Evolutionary conservation across 805 yeast genomes (phyloP).

Genomic region (Debaryomyces maramus): DNA sequence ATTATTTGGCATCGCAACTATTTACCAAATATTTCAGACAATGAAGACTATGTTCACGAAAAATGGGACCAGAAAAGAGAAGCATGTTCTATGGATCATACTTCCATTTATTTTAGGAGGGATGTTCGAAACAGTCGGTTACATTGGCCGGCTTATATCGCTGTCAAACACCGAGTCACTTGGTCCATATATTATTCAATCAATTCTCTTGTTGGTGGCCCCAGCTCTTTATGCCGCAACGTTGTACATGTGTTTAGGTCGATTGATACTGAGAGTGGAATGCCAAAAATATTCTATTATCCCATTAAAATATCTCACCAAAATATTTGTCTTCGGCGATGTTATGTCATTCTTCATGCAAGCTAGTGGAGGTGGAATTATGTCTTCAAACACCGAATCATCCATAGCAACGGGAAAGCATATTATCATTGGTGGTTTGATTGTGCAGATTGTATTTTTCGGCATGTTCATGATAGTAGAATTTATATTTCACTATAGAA

Average conservation of each 20-base stretch:
- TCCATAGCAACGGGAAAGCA: slow-evolving; percentile 15
- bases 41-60: background rate
- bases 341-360: slow-evolving; percentile 27
- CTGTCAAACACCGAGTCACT: slow-evolving; percentile 8
- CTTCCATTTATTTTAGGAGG: slow-evolving; percentile 25
- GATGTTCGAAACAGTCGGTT: slow-evolving; percentile 23
- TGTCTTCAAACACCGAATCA: slow-evolving; percentile 10
- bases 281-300: slow-evolving; percentile 17
- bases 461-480: slow-evolving; percentile 23
- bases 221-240: slow-evolving; percentile 32
- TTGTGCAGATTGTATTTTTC: slow-evolving; percentile 29
- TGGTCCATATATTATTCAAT: slow-evolving; percentile 22
- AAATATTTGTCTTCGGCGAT: slow-evolving; percentile 31
- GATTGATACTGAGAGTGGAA: slow-evolving; percentile 16
- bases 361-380: slow-evolving; percentile 33
- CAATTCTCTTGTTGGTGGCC: slow-evolving; percentile 24
- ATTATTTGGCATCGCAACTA: background rate
- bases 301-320: slow-evolving; percentile 21
- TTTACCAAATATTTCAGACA: background rate
- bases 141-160: slow-evolving; percentile 20
- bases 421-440: slow-evolving; percentile 27
- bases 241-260: slow-evolving; percentile 30
- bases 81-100: background rate
- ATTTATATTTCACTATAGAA: slow-evolving; percentile 11
- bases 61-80: background rate